Evolutionary conservation across 2,329 filamentous ascomycete genomes (phyloP), one percentile per base, ranked within the genome.

Genomic region (Arthroderma uncinatum): DNA sequence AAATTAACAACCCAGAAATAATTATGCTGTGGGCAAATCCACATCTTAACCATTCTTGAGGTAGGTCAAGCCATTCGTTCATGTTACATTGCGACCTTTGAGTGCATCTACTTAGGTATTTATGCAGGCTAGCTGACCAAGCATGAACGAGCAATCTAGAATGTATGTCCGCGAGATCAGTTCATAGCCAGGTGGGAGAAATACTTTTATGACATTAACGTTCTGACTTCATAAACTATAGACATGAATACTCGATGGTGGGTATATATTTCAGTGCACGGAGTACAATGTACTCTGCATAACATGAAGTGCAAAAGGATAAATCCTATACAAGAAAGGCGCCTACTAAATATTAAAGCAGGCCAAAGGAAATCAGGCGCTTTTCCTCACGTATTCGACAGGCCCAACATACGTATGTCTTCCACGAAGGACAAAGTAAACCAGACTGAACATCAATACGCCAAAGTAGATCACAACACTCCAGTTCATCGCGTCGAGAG

Each of bases 401-500:
- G 66, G 66, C 1, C 63, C 64, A 19, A 59, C 59, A 56, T 72
- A 73, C 14, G 62, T 57, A 16, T 65, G 61, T 48, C 64, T 60
- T 10, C 66, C 67, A 42, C 63, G 58, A 34, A 69, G 58, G 40
- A 68, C 61, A 59, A 75, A 77, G 59, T 72, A 74, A 7, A 66
- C 61, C 8, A 70, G 60, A 1, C 69, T 68, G 54, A 75, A 70
- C n/a, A 70, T 28, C 60, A 75, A 68, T 10, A 71, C 68, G 4
- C 63, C 69, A 37, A 62, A 64, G 55, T 74, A 76, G 30, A 78
- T 69, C 33, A 76, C 64, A 28, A 68, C 76, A 58, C 76, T 66
- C 58, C 58, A 62, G 42, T 62, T 61, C 47, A 62, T 59, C 6
- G 21, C 37, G 23, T 44, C 39, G 1, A 48, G 23, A 10, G 12